These are phyloP conservation scores for Suillus americanus DNA, from an alignment of 768 basidiomycete species.

Conservation along the genomic window DNA sequence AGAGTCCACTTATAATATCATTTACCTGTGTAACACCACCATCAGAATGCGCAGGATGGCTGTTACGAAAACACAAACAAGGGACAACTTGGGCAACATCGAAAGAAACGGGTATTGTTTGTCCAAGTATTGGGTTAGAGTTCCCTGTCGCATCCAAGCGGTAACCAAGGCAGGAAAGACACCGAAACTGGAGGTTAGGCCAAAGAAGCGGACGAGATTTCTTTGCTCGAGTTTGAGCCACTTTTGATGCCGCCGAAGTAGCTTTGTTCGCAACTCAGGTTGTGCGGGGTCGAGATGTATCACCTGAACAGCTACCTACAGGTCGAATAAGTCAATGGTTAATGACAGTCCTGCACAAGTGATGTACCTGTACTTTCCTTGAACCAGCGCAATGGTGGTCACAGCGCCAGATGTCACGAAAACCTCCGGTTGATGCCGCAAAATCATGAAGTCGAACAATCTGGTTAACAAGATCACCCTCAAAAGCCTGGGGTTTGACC, in stretches of 20 bases:
- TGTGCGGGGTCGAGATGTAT: background rate
- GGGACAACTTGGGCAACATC: conserved; percentile 14
- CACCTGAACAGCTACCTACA: background rate
- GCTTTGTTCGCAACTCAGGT: background rate
- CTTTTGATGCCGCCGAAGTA: conserved; percentile 12
- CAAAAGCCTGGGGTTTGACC: background rate
- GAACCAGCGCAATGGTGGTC: background rate
- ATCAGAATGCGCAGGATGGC: background rate
- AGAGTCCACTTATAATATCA: conserved; percentile 39
- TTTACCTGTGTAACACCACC: conserved; percentile 28
- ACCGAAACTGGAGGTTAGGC: conserved; percentile 38
- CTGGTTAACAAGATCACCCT: background rate
- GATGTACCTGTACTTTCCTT: background rate
- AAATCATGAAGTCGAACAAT: background rate
- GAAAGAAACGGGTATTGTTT: conserved; percentile 20
- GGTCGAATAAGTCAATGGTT: background rate
- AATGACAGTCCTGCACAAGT: background rate
- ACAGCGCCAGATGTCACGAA: background rate
- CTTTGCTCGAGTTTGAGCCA: conserved; percentile 40
- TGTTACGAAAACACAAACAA: conserved; percentile 27
- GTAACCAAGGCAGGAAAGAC: conserved; percentile 37
- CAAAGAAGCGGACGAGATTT: conserved; percentile 36
- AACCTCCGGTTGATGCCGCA: background rate
- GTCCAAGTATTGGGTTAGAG: conserved; percentile 38
- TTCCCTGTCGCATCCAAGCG: conserved; percentile 42